phyloP scores from a whole-genome alignment of 78 protist genomes.

The Reticulomyxa filosa region DNA sequence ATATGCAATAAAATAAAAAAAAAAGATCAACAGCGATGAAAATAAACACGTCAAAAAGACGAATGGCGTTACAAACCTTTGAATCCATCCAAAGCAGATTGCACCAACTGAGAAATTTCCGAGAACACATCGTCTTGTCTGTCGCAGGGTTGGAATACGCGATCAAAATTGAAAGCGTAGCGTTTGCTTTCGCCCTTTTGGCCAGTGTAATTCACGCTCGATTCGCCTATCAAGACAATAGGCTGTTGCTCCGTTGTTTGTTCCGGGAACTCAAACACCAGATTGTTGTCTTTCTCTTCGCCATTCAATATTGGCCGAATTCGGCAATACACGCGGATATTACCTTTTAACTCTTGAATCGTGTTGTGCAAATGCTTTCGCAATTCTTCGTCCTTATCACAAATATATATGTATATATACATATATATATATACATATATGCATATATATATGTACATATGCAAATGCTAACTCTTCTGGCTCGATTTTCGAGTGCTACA shows the following conservation, averaged over 20 bases:
- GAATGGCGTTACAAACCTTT: too few species aligned
- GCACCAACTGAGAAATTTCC: constrained; percentile 12
- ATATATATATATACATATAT: too few species aligned
- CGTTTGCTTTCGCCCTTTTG: background rate
- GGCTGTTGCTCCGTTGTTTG: background rate
- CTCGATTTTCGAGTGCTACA: too few species aligned
- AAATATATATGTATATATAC: too few species aligned
- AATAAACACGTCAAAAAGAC: too few species aligned
- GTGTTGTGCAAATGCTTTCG: background rate
- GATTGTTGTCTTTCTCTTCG: too few species aligned
- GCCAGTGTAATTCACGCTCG: background rate
- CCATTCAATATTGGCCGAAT: too few species aligned
- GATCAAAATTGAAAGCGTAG: background rate
- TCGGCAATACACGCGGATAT: constrained; percentile 17
- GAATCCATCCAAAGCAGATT: constrained; percentile 15
- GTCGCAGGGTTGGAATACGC: background rate
- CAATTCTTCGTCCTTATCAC: too few species aligned
- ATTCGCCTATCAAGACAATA: background rate
- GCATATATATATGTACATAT: too few species aligned
- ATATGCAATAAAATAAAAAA: too few species aligned
- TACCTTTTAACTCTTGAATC: constrained; percentile 11
- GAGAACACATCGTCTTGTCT: background rate
- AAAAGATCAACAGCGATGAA: too few species aligned
- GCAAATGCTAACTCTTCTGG: too few species aligned
- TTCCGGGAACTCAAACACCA: background rate